A percentile compares a stretch with the other conserved stretches of the same genome.
Evolutionary conservation across 2,329 filamentous ascomycete species (phyloP).

Genomic region (Leptographium procerum): DNA sequence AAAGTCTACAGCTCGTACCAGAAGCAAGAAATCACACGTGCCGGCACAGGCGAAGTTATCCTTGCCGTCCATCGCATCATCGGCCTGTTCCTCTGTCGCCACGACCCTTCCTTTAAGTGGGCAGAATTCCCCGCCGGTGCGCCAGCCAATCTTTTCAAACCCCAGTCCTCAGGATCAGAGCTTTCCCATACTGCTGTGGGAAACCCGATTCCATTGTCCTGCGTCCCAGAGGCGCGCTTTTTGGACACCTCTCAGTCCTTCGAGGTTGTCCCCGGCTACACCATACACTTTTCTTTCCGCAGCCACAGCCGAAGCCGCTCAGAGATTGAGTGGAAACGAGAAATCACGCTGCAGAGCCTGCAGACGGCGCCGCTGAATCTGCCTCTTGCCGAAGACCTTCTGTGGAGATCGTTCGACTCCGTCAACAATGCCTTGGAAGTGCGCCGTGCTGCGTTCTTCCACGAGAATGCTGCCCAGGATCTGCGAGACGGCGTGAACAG

Average conservation of each 20-base stretch:
- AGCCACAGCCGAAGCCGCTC: conserved; percentile 26
- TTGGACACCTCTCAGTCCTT: conserved; percentile 33
- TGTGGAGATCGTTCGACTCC: conserved; percentile 31
- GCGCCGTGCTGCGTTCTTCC: conserved; percentile 29
- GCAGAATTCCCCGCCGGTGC: conserved; percentile 25
- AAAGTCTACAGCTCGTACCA: conserved; percentile 39
- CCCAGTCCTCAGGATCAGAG: conserved; percentile 16
- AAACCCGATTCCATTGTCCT: conserved; percentile 32
- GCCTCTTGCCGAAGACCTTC: conserved; percentile 32
- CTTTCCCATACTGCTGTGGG: conserved; percentile 28
- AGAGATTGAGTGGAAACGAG: conserved; percentile 25
- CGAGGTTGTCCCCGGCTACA: conserved; percentile 37
- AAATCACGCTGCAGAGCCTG: conserved; percentile 31
- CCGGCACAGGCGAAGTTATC: conserved; percentile 33
- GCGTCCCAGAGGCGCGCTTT: conserved; percentile 34
- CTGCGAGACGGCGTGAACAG: conserved; percentile 25
- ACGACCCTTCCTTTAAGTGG: conserved; percentile 40
- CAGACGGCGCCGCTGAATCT: conserved; percentile 38
- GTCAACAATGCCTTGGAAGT: conserved; percentile 29
- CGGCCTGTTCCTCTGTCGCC: conserved; percentile 36
- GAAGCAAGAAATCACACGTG: conserved; percentile 30
- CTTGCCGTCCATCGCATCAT: conserved; percentile 38
- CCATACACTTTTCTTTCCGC: conserved; percentile 32
- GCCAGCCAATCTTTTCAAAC: conserved; percentile 15
- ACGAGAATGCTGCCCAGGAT: conserved; percentile 24